Evolutionary conservation across 768 basidiomycete genomes (phyloP).

Genomic region (Hypholoma sublateritium): DNA sequence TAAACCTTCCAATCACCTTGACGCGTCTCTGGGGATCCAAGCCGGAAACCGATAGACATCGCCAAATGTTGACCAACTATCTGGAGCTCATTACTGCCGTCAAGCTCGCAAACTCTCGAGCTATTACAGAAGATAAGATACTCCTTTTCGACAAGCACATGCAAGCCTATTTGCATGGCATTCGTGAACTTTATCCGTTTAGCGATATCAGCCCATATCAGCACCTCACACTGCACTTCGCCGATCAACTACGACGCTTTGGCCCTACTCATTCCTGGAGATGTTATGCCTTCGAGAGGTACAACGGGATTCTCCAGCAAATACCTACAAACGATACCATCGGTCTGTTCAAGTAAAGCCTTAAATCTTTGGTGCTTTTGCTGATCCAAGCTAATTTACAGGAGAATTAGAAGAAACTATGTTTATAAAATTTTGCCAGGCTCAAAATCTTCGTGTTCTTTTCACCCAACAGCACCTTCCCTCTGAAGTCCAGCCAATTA

Average conservation of each 20-base stretch:
- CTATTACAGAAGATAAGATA: conserved; percentile 20
- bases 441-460: conserved; percentile 21
- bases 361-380: background rate
- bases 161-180: conserved; percentile 26
- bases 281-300: conserved; percentile 34
- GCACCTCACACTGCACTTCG: conserved; percentile 39
- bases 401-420: conserved; percentile 30
- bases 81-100: conserved; percentile 36
- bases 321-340: conserved; percentile 29
- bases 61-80: conserved; percentile 28
- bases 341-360: conserved; percentile 20
- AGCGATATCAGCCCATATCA: conserved; percentile 33
- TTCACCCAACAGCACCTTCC: background rate
- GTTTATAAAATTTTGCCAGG: conserved; percentile 22
- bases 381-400: background rate
- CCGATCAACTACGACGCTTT: conserved; percentile 25
- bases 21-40: conserved; percentile 33
- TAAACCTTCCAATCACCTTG: conserved; percentile 36
- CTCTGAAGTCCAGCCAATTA: background rate
- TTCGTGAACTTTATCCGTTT: conserved; percentile 30
- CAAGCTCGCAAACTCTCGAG: conserved; percentile 24
- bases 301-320: conserved; percentile 22
- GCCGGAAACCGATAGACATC: conserved; percentile 6
- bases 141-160: conserved; percentile 26
- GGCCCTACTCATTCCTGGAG: conserved; percentile 38